Evolutionary conservation across 768 basidiomycete species (phyloP).

Genomic region (Rhodocollybia butyracea): DNA sequence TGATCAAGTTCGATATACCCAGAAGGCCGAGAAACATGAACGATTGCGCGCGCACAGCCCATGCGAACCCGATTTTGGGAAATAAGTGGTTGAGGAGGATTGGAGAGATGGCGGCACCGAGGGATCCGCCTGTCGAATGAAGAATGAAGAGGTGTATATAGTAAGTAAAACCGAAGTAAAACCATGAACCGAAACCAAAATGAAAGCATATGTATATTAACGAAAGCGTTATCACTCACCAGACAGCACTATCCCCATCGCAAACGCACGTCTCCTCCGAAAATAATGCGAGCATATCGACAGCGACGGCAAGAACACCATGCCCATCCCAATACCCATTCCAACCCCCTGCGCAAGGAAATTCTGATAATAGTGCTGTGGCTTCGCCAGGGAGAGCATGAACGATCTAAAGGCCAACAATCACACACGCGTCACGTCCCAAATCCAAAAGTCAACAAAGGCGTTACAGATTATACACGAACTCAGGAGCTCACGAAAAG

Average conservation of each 20-base stretch:
- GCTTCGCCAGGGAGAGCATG: slow-evolving; percentile 30
- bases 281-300: slow-evolving; percentile 41
- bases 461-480: too few relatives aligned
- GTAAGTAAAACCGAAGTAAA: too few relatives aligned
- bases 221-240: slow-evolving; percentile 16
- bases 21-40: slow-evolving; percentile 3
- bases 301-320: slow-evolving; percentile 34
- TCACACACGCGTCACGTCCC: too few relatives aligned
- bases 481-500: slow-evolving; percentile 10
- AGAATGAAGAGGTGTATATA: too few relatives aligned
- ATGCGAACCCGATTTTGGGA: slow-evolving; percentile 2
- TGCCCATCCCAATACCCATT: slow-evolving; percentile 31
- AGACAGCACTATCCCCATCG: slow-evolving; percentile 38
- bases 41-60: slow-evolving; percentile 5
- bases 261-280: slow-evolving; percentile 29
- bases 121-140: slow-evolving; percentile 6
- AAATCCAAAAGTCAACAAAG: too few relatives aligned
- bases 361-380: slow-evolving; percentile 29
- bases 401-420: slow-evolving; percentile 24
- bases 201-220: not conserved
- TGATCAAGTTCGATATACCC: slow-evolving; percentile 3
- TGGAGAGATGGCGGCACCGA: slow-evolving; percentile 23
- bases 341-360: slow-evolving; percentile 14
- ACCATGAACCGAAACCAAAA: not conserved
- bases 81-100: slow-evolving; percentile 21